Evolutionary conservation across 129 eudicot genomes (phyloP).

Genomic region (Sambucus nigra): DNA sequence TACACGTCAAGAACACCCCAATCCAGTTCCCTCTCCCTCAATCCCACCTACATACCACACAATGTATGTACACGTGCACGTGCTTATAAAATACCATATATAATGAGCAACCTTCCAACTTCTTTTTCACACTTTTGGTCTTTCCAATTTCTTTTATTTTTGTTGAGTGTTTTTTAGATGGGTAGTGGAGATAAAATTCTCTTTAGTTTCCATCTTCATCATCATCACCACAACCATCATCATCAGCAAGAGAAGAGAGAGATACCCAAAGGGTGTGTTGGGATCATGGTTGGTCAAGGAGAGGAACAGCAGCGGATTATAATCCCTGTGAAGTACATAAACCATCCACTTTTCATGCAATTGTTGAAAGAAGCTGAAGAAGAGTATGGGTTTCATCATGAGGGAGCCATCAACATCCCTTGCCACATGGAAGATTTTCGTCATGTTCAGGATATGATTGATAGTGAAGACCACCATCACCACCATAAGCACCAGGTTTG

Average conservation of each 20-base stretch:
- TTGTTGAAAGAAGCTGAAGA: slow-evolving; percentile 80
- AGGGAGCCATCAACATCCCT: slow-evolving; percentile 74
- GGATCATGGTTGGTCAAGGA: slow-evolving; percentile 69
- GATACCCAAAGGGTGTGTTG: slow-evolving; percentile 75
- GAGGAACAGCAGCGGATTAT: slow-evolving; percentile 64
- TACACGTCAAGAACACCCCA: too few relatives aligned
- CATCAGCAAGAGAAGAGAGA: slow-evolving; percentile 20
- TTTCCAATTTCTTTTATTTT: not conserved
- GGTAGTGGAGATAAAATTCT: slow-evolving; percentile 46
- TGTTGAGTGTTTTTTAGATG: slow-evolving; percentile 17
- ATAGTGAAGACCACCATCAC: slow-evolving; percentile 29
- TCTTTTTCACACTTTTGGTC: slow-evolving; percentile 44
- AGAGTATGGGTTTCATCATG: slow-evolving; percentile 73
- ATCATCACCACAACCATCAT: too few relatives aligned
- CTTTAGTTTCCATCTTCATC: slow-evolving; percentile 40
- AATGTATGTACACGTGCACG: too few relatives aligned
- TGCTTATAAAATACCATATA: too few relatives aligned
- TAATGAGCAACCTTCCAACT: slow-evolving; percentile 74
- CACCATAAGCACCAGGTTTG: slow-evolving; percentile 40
- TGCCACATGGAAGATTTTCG: slow-evolving; percentile 64
- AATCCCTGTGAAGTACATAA: slow-evolving; percentile 60
- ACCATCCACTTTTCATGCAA: slow-evolving; percentile 71
- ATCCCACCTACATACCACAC: too few relatives aligned
- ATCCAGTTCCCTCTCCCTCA: too few relatives aligned
- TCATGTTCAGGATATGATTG: slow-evolving; percentile 46